A percentile compares a stretch with the other conserved stretches of the same genome.
phyloP scores from a whole-genome alignment of 1,284 basidiomycete genomes.

The Tilletia setariae region DNA sequence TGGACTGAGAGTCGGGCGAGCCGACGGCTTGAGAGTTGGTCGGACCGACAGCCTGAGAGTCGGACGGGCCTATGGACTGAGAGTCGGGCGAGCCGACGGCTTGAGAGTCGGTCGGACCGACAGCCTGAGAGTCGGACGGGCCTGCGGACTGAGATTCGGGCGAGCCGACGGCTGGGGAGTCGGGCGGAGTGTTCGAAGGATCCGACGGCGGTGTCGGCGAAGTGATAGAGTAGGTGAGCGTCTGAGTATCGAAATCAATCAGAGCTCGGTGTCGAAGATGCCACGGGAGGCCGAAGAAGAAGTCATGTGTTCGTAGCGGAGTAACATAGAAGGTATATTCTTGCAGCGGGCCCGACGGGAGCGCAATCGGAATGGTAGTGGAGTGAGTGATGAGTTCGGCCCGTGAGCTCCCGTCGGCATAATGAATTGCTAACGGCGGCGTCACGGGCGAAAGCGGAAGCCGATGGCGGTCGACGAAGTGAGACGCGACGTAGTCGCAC shows the following conservation, averaged over 20 bases:
- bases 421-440: neutral
- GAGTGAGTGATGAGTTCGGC: neutral
- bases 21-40: no score
- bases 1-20: no score
- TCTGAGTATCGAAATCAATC: neutral
- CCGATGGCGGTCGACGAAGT: neutral
- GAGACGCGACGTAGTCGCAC: neutral
- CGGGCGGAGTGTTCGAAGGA: no score
- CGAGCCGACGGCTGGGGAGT: no score
- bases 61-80: no score
- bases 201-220: neutral
- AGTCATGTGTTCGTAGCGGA: neutral
- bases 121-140: no score
- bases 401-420: no score
- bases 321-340: neutral
- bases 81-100: no score
- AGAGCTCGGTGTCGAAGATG: neutral
- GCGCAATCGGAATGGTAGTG: neutral
- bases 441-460: neutral
- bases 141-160: no score
- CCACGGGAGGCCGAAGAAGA: conserved; percentile 6
- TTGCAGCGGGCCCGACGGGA: neutral
- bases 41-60: no score
- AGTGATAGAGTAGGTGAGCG: neutral
- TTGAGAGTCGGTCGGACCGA: no score